A percentile compares a stretch with the other conserved stretches of the same genome.
Evolutionary conservation across 2,329 filamentous ascomycete genomes (phyloP).

Genomic region (Curvularia sp.): DNA sequence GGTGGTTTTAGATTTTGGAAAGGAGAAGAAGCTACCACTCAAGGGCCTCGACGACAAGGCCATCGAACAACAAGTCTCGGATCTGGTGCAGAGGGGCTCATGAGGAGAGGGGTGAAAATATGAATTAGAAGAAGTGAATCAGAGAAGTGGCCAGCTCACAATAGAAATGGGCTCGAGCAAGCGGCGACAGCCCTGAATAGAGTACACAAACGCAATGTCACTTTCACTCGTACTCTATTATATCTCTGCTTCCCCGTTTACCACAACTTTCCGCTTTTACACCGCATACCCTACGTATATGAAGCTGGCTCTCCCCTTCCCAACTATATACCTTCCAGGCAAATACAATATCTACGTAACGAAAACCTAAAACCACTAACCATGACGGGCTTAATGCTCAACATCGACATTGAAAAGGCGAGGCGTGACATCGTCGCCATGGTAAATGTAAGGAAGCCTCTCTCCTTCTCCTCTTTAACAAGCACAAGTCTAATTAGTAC

Average conservation of each 20-base stretch:
- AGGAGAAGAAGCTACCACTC: slow-evolving; percentile 70
- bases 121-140: not conserved
- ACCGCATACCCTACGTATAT: not conserved
- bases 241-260: not conserved
- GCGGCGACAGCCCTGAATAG: not conserved
- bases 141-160: not conserved
- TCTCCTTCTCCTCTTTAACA: no score
- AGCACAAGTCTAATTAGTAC: no score
- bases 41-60: slow-evolving; percentile 72
- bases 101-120: not conserved
- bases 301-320: not conserved
- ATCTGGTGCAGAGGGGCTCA: slow-evolving; percentile 60
- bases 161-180: not conserved
- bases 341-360: no score
- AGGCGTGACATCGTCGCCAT: no score
- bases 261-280: not conserved
- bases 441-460: no score
- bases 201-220: not conserved
- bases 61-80: slow-evolving; percentile 72
- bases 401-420: no score
- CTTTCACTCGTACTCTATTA: not conserved
- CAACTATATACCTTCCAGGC: not conserved
- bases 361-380: no score
- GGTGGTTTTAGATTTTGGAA: slow-evolving; percentile 63
- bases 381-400: no score